Conservation (phyloP, 768 basidiomycete species). For the Boletus subcaerulescens region DNA sequence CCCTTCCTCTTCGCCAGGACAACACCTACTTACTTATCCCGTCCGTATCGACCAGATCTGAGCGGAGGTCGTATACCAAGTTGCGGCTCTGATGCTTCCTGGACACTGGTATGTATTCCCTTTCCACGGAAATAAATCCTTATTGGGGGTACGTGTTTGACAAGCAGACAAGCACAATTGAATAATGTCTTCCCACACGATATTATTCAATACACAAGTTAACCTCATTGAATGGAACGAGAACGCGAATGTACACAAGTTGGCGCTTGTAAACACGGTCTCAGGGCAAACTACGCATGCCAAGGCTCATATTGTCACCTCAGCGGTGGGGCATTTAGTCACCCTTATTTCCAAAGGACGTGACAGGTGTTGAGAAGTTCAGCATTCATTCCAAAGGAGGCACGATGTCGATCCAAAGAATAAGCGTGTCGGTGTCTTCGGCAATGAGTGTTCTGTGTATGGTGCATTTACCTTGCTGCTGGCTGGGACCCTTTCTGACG, state of each 20-base stretch:
- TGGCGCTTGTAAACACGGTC: constrained; percentile 31
- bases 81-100: neutral
- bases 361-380: constrained; percentile 30
- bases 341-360: neutral
- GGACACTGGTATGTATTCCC: neutral
- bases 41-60: neutral
- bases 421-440: constrained; percentile 58
- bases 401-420: constrained; percentile 50
- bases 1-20: neutral
- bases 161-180: constrained; percentile 31
- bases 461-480: constrained; percentile 21
- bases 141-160: constrained; percentile 44
- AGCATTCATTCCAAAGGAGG: constrained; percentile 56
- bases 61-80: neutral
- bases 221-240: constrained; percentile 49
- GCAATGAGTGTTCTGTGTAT: constrained; percentile 61
- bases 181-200: constrained; percentile 34
- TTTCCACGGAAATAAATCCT: neutral
- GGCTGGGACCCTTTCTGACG: constrained; percentile 1
- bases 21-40: constrained; percentile 4
- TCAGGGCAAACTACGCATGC: constrained; percentile 33
- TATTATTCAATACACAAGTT: constrained; percentile 29
- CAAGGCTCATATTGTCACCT: constrained; percentile 2
- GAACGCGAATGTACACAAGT: constrained; percentile 38
- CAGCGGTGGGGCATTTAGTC: constrained; percentile 2